These are phyloP conservation scores for Chlorella variabilis DNA, from an alignment of 163 green algal genomes.

Conservation along the genomic window DNA sequence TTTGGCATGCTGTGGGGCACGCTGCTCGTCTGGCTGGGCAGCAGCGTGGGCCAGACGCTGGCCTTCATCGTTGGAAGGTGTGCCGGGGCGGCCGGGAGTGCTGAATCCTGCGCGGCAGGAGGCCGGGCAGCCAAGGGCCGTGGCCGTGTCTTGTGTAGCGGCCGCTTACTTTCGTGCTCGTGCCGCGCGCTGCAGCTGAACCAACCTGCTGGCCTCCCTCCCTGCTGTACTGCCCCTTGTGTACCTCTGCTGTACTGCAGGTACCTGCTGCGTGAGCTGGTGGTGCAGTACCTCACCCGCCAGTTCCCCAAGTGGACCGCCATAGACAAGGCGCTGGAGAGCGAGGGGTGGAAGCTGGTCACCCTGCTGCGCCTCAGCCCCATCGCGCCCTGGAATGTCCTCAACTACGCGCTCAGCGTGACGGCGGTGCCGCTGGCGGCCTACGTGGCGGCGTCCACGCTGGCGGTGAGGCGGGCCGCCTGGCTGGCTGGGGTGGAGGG, in stretches of 20 bases:
- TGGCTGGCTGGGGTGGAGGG: no score
- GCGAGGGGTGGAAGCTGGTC: constrained; percentile 81
- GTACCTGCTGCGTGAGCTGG: constrained; percentile 71
- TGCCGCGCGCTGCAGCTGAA: no score
- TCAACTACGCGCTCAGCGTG: constrained; percentile 84
- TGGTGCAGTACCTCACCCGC: constrained; percentile 53
- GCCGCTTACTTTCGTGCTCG: no score
- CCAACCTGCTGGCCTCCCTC: no score
- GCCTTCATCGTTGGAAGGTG: constrained; percentile 82
- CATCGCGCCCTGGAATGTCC: constrained; percentile 83
- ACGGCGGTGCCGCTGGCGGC: constrained; percentile 62
- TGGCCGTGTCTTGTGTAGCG: no score
- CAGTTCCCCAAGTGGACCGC: constrained; percentile 68
- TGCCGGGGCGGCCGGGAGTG: neutral
- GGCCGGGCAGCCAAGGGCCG: no score
- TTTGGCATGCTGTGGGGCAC: constrained; percentile 72
- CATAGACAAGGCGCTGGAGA: constrained; percentile 29
- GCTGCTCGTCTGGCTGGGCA: constrained; percentile 72
- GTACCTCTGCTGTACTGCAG: constrained; percentile 28
- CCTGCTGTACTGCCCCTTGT: no score
- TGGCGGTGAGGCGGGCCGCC: constrained; percentile 35
- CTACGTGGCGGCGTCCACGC: constrained; percentile 42
- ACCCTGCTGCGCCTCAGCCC: constrained; percentile 82
- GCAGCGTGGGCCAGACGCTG: constrained; percentile 71
- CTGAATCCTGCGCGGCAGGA: no score